Evolutionary conservation across 2,329 filamentous ascomycete species (phyloP).

Genomic region (Penicillium sp.): DNA sequence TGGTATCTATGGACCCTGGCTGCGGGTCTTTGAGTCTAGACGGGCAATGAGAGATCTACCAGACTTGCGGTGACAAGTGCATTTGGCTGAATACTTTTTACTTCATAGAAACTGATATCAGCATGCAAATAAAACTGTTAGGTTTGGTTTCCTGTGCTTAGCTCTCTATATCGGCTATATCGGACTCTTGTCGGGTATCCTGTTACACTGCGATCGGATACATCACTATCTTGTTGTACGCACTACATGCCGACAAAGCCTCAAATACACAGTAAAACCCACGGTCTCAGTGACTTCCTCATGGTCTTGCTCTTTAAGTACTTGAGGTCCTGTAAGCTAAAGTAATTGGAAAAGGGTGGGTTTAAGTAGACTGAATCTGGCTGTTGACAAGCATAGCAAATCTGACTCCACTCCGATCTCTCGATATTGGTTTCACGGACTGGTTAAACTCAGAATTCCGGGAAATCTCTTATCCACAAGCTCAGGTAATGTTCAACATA

Average conservation of each 20-base stretch:
- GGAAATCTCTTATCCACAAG: background rate
- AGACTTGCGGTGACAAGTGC: background rate
- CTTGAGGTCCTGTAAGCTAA: too few relatives aligned
- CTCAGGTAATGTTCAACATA: background rate
- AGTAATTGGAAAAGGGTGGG: background rate
- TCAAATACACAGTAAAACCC: background rate
- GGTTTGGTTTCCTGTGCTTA: background rate
- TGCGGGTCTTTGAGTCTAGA: background rate
- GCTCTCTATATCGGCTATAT: background rate
- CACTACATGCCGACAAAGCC: background rate
- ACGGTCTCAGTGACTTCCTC: background rate
- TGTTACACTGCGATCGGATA: slow-evolving; percentile 2
- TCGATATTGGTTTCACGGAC: background rate
- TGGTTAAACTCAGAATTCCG: background rate
- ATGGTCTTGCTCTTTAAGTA: background rate
- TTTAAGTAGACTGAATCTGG: background rate
- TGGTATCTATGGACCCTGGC: background rate
- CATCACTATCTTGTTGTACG: background rate
- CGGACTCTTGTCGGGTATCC: background rate
- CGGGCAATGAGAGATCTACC: background rate
- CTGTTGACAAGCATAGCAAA: background rate
- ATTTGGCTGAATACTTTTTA: background rate
- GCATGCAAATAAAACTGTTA: slow-evolving; percentile 2
- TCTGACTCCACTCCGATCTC: background rate
- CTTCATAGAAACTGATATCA: background rate